Evolutionary conservation across 768 basidiomycete species (phyloP), one percentile per base, ranked within the genome.

Genomic region (Albatrellus ellisii): DNA sequence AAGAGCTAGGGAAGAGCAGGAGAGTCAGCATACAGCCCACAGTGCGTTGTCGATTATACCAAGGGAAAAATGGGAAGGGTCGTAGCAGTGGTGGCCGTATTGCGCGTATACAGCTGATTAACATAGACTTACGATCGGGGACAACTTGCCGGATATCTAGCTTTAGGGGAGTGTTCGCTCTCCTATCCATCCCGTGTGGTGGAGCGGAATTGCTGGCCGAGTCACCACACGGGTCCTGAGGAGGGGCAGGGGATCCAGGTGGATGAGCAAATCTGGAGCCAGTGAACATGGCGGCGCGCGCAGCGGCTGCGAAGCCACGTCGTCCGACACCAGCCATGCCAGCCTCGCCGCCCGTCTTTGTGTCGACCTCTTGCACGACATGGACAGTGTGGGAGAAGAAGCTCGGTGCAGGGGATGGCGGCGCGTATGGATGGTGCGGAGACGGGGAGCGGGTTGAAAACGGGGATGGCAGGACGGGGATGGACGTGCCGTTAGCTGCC

Each of bases 311-410:
- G 45, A 90, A 90, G 0, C 85, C 89, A 50, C 88, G 65, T 46
- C 89, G 65, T 6, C 89, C 89, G 6, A 92, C 87, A 7, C 89
- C 89, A 0, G 89, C 89, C 89, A 92, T 91, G 1, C 84, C 83
- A 7, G 83, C 84, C 41, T 68, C 75, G 6, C 84, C 84, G 3
- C 84, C 83, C 2, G 54, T 68, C 55, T 79, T 75, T n/a, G 83
- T 86, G 53, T 83, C 73, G 7, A 78, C 66, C 26, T 72, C 68
- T 26, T 72, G 68, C 58, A 24, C 54, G 22, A 42, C 32, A 24
- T 22, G 41, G 25, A 11, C 32, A 33, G 4, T 15, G 42, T 3
- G 36, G 17, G n/a, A 36, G 46, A 42, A 7, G 33, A 40, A 8
- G 53, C 42, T n/a, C 0, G 43, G 45, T 0, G 45, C n/a, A 0